A percentile compares a stretch with the other conserved stretches of the same genome.
Evolutionary conservation across 129 eudicot genomes (phyloP).

Genomic region (Arctium lappa): DNA sequence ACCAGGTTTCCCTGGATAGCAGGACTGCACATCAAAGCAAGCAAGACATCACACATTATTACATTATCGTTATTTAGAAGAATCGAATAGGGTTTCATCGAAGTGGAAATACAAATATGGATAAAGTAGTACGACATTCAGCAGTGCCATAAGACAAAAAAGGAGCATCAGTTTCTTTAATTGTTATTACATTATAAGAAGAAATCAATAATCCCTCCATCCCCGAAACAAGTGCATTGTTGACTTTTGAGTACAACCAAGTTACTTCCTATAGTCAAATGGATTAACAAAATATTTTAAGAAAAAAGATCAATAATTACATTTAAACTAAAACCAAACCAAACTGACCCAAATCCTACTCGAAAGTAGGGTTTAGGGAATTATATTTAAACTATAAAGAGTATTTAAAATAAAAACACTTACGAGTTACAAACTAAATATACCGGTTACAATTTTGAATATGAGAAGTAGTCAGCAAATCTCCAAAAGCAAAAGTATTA

Average conservation of each 20-base stretch:
- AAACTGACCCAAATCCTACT: neutral
- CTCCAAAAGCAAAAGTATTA: too few relatives aligned
- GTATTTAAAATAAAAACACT: neutral
- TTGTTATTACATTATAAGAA: neutral
- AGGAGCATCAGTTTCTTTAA: neutral
- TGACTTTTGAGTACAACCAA: neutral
- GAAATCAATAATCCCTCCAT: neutral
- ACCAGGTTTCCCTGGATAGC: conserved; percentile 80
- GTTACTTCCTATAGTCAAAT: neutral
- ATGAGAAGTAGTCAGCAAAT: too few relatives aligned
- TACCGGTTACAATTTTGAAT: neutral
- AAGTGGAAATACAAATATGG: neutral
- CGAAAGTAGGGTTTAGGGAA: neutral
- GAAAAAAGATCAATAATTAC: neutral
- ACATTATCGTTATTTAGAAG: neutral
- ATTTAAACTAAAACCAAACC: neutral
- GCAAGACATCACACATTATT: neutral
- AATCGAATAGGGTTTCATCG: neutral
- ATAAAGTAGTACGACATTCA: neutral
- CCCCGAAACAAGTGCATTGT: neutral
- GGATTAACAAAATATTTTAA: neutral
- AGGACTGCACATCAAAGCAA: conserved; percentile 51
- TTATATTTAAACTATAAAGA: neutral
- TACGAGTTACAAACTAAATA: neutral
- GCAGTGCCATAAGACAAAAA: neutral